Base-by-base conservation (phyloP, 2,329 filamentous ascomycete genomes). In the Acephala macrosclerotiorum region DNA sequence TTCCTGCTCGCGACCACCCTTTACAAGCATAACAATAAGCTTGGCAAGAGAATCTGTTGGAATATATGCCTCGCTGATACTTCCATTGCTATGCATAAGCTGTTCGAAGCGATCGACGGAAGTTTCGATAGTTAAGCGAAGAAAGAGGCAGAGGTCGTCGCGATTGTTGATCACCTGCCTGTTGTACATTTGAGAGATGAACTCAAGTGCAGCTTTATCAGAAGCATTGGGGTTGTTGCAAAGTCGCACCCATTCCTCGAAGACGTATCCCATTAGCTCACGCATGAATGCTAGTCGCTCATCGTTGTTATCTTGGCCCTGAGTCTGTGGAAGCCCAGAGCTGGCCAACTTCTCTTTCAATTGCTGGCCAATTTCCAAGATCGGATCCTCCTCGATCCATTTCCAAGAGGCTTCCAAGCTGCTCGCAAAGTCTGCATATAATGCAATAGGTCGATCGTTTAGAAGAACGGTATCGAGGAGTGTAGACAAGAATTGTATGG, bases 181-280 rank as follows among this genome's bases (percentile, higher is more conserved):
- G 64, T 89, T 85, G 73, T 95, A 91, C 75, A 98, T 82, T 77
- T 98, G 95, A 73, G 91, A 89, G 55, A 97, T 87, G 78, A 98
- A 98, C 1, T 92, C 87, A 6, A 86, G 81, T 61, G 89, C 84
- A 0, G 90, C 87, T 74, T 91, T 91, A 68, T 93, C 91, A 3
- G 90, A 89, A 3, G 90, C 88, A 71, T 90, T 88, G n/a, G 89
- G 86, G 72, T 93, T 92, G 77, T 91, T 91, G 80, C 86, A 91
- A 8, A 97, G 85, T 66, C 91, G 89, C 33, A 95, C 87, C 96
- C 96, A 99, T 80, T 99, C 96, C 51, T 95, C 94, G 74, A 99
- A 97, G 22, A 97, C 86, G 76, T 99, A 98, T 72, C 96, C 93
- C 79, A 97, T 88, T 77, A 97, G 93, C 68, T 97, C 93, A 68